phyloP scores from a whole-genome alignment of 208 protist genomes.

The Wallacemonas rigidus region DNA sequence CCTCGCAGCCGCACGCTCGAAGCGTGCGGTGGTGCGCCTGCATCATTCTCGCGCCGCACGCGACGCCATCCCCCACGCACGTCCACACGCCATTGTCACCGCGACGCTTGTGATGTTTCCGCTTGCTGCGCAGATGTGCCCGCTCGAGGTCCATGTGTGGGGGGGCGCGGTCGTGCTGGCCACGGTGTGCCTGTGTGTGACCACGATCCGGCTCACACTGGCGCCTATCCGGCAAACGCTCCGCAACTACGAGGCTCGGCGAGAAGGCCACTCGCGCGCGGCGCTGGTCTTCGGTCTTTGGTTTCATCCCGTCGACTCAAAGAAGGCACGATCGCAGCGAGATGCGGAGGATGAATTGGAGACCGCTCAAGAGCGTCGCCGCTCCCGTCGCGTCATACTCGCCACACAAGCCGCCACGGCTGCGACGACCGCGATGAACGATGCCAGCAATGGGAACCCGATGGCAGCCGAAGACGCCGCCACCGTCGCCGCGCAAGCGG shows the following conservation, averaged over 20 bases:
- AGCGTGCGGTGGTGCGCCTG: not conserved
- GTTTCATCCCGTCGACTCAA: conserved; percentile 9
- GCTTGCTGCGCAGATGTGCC: conserved; percentile 13
- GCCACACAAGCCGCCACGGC: conserved; percentile 11
- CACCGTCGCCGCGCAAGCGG: not conserved
- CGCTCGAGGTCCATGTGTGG: conserved; percentile 20
- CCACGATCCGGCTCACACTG: conserved; percentile 10
- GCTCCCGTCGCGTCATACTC: conserved; percentile 5
- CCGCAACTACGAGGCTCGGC: not conserved
- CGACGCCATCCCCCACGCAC: not conserved
- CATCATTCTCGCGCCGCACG: not conserved
- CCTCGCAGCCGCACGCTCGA: not conserved
- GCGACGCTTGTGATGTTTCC: not conserved
- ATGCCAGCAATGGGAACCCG: conserved; percentile 10
- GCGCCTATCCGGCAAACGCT: conserved; percentile 7
- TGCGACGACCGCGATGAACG: not conserved
- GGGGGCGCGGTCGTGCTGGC: conserved; percentile 13
- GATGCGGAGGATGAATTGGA: not conserved
- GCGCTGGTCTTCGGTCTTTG: conserved; percentile 23
- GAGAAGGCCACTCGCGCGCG: conserved; percentile 20
- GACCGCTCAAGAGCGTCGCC: not conserved
- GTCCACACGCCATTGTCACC: not conserved
- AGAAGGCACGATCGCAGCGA: not conserved
- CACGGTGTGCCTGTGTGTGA: conserved; percentile 13
- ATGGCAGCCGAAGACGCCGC: conserved; percentile 13